Base-by-base conservation (phyloP, 2,329 filamentous ascomycete species). In the Talaromyces sp. region DNA sequence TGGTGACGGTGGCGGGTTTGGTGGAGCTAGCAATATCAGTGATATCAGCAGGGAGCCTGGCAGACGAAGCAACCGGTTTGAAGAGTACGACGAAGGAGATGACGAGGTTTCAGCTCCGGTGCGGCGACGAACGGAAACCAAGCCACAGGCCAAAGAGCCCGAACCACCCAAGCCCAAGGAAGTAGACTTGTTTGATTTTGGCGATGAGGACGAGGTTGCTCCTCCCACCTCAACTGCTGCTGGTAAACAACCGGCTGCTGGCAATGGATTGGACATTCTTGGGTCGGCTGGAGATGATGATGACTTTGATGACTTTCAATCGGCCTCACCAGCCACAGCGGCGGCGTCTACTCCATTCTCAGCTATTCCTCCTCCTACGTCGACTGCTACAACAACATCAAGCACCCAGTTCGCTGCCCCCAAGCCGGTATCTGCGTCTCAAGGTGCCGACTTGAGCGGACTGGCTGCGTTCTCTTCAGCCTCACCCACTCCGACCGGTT, bases 291-390 rank as follows among this genome's bases (percentile, higher is more conserved):
- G 76, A 48, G 86, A 85, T 56, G 93, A 97, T 65, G 92, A 96
- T 66, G 94, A 97, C 64, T 97, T 97, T 70, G 94, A 97, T 71
- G 94, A 99, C 71, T 97, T 97, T 81, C 91, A 96, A 75, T 96
- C 92, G 21, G 93, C 93, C 14, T 80, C 89, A 2, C 79, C 85
- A 27, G 70, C 80, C 14, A 75, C 68, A 56, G 67, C 69, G 56
- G 67, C 72, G 8, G 70, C 72, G 24, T 69, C 75, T 26, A 70
- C 72, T 56, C 71, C 74, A 32, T 74, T 78, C 58, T 66, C 69
- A 17, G 29, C 54, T 14, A 74, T 80, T 51, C 65, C 74, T 24
- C 73, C 81, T 19, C 75, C 81, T 43, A 74, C 82, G 17, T 77
- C 82, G 38, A 79, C 77, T 61, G 77, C 81, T 32, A 78, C 77